A percentile compares a stretch with the other conserved stretches of the same genome.
Evolutionary conservation across 345 rosid genomes (phyloP).

Genomic region (Brassica incana): DNA sequence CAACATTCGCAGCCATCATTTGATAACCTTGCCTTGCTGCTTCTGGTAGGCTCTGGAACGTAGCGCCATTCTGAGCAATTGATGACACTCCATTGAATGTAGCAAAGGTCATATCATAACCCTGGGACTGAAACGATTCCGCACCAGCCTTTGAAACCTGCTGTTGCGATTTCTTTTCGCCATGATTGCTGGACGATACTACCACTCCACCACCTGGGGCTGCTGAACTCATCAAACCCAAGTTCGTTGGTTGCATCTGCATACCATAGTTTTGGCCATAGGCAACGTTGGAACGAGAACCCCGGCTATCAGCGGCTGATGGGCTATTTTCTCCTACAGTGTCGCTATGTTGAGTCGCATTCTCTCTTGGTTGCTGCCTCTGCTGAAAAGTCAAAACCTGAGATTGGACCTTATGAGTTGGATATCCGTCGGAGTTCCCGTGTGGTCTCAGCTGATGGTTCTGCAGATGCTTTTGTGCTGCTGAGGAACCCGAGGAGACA

Average conservation of each 20-base stretch:
- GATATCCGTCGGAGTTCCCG: constrained; percentile 61
- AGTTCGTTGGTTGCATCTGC: constrained; percentile 62
- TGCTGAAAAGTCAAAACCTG: constrained; percentile 60
- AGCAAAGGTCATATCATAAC: constrained; percentile 84
- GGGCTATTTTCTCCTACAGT: constrained; percentile 74
- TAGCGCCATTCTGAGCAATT: constrained; percentile 62
- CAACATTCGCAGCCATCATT: constrained; percentile 47
- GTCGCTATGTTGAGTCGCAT: constrained; percentile 62
- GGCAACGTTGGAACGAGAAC: constrained; percentile 52
- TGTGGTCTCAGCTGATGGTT: constrained; percentile 66
- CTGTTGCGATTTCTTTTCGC: constrained; percentile 70
- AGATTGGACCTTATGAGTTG: constrained; percentile 54
- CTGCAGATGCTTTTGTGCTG: constrained; percentile 77
- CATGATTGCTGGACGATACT: constrained; percentile 44
- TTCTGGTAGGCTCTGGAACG: constrained; percentile 76
- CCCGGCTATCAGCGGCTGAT: constrained; percentile 72
- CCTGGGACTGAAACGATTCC: constrained; percentile 61
- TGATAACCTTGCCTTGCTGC: constrained; percentile 63
- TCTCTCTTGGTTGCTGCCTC: constrained; percentile 62
- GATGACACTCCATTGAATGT: constrained; percentile 72
- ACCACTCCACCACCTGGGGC: constrained; percentile 49
- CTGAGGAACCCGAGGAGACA: constrained; percentile 68
- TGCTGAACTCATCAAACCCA: constrained; percentile 62
- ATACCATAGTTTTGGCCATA: constrained; percentile 67
- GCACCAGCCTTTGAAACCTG: constrained; percentile 54